Evolutionary conservation across 2,329 filamentous ascomycete genomes (phyloP), one percentile per base, ranked within the genome.

Genomic region (Botrytis fabae): DNA sequence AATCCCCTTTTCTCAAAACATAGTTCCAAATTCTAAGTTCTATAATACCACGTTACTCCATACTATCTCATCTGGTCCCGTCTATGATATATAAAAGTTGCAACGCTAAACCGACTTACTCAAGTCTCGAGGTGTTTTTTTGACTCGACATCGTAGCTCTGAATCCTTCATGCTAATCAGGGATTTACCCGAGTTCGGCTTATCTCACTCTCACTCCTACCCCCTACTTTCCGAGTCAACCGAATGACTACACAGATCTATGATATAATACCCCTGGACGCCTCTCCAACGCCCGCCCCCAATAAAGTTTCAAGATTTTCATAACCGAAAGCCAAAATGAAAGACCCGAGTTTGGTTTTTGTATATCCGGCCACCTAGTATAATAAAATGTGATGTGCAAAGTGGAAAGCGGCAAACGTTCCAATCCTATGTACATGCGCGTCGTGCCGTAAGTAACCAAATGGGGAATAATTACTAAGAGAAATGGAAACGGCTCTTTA

Each of bases 401-500:
- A 62, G 42, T 35, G 25, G 70, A 42, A 22, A 44, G 25, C 32
- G 22, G 38, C 35, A 22, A 61, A 25, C 10, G 4, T 32, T 32
- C 40, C 42, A 69, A 28, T 51, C 16, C 22, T 62, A 42, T 35
- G 54, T 40, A 69, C n/a, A 57, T 62, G 54, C 16, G 42, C 51
- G 42, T 35, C 40, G 32, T 62, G 38, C 40, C 28, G 42, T 40
- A 63, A 38, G 32, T 63, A 22, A 44, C 63, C 68, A 48, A 35
- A 46, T 48, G 28, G 10, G 40, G n/a, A 54, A 35, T n/a, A 25
- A 28, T 14, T 18, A 48, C 46, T 63, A 73, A 42, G 65, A 48
- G 14, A 73, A 40, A 38, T 70, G 71, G 25, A 73, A 73, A 35
- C 62, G 71, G 22, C 86, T 87, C 84, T 94, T 94, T 82, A 99